A percentile compares a stretch with the other conserved stretches of the same genome.
These are phyloP conservation scores for Hibiscus mutabilis DNA, from an alignment of 345 rosid genomes.

Conservation along the genomic window DNA sequence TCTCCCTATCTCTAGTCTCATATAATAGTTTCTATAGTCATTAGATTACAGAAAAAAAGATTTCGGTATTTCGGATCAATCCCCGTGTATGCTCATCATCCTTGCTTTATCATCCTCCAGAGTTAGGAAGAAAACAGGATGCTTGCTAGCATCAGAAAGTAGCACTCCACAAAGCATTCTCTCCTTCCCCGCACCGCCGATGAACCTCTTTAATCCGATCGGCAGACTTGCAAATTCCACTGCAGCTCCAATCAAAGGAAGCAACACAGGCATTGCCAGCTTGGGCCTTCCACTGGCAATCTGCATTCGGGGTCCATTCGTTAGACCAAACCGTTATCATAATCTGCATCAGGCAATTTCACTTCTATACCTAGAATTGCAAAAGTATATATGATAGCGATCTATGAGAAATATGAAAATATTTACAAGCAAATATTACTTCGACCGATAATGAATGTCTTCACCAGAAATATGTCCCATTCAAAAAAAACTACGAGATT, in stretches of 20 bases:
- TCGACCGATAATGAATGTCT: too few species aligned
- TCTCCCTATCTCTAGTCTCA: neutral
- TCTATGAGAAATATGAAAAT: too few species aligned
- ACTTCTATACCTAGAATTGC: too few species aligned
- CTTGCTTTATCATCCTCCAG: slow-evolving; percentile 23
- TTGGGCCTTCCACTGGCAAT: slow-evolving; percentile 97
- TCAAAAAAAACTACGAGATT: too few species aligned
- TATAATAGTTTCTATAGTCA: slow-evolving; percentile 18
- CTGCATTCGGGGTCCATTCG: slow-evolving; percentile 23
- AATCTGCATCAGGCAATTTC: too few species aligned
- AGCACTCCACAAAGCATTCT: slow-evolving; percentile 81
- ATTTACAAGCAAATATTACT: too few species aligned
- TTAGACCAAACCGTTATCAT: neutral
- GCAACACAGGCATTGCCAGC: slow-evolving; percentile 94
- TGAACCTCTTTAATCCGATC: slow-evolving; percentile 91
- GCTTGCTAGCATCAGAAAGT: slow-evolving; percentile 28
- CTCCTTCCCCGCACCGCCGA: slow-evolving; percentile 87
- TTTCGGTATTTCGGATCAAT: neutral
- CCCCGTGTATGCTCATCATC: neutral
- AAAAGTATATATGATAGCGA: too few species aligned
- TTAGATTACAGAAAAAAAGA: slow-evolving; percentile 14
- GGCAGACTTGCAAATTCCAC: slow-evolving; percentile 89
- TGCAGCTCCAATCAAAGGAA: slow-evolving; percentile 94
- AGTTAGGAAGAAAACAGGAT: slow-evolving; percentile 28
- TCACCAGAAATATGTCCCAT: neutral